Evolutionary conservation across 805 yeast species (phyloP).

Genomic region (Metschnikowia matae): DNA sequence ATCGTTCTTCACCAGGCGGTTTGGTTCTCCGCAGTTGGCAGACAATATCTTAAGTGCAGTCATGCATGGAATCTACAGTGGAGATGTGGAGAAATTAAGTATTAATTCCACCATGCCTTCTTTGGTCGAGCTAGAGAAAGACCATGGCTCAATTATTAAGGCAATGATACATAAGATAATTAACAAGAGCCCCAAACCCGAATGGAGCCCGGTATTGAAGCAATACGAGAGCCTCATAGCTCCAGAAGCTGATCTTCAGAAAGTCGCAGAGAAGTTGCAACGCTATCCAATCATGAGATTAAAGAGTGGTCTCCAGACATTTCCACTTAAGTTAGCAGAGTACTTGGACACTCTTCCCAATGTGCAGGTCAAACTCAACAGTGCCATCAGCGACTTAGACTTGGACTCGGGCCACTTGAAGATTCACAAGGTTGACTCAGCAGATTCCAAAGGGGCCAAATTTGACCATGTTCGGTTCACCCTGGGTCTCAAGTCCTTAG

Average conservation of each 20-base stretch:
- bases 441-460: neutral
- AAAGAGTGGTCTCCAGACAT: conserved; percentile 50
- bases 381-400: conserved; percentile 21
- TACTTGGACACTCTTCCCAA: conserved; percentile 38
- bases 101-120: conserved; percentile 55
- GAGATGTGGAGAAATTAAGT: conserved; percentile 63
- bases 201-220: conserved; percentile 19
- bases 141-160: conserved; percentile 54
- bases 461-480: conserved; percentile 63
- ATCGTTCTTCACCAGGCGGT: conserved; percentile 62
- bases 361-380: conserved; percentile 34
- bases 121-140: conserved; percentile 53
- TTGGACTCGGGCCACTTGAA: conserved; percentile 13
- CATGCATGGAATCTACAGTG: conserved; percentile 85
- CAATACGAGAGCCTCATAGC: conserved; percentile 39
- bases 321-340: conserved; percentile 43
- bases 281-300: conserved; percentile 61
- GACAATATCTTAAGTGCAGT: conserved; percentile 72
- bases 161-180: conserved; percentile 36
- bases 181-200: conserved; percentile 7
- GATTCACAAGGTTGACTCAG: neutral
- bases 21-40: conserved; percentile 50
- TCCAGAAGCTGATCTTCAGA: conserved; percentile 36
- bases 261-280: conserved; percentile 37
- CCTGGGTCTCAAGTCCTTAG: conserved; percentile 42